Base-by-base conservation (phyloP, 441 rosid species). In the Corymbia citriodora region DNA sequence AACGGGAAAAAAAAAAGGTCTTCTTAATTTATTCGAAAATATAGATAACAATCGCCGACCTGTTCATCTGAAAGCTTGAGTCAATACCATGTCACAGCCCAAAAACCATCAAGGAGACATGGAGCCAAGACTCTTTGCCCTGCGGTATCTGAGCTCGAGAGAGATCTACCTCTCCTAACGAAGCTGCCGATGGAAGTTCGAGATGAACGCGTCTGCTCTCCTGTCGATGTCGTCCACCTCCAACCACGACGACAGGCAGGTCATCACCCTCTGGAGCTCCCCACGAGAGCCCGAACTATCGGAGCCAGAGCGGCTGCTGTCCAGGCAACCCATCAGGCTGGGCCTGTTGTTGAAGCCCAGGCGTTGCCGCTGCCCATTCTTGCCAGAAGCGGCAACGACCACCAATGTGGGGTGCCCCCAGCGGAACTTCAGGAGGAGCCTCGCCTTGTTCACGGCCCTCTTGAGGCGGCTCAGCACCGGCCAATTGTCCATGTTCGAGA, bases 111-210 rank as follows among this genome's bases (percentile, higher is more conserved):
- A 40, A 50, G 63, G 16, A 55, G 90, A 72, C 70, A 33, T 36
- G 18, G 87, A 57, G 45, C 74, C 48, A 54, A 89, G 59, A 54
- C 90, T 61, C 18, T 86, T 63, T 49, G 59, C 57, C 36, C 88
- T 89, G 88, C 90, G 25, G 53, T 89, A 85, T 48, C 52, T 87
- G 13, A 89, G 88, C 72, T 89, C 88, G 6, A 89, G 88, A 53
- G 88, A 89, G 31, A 89, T 65, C 88, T 89, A 88, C 40, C 90
- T 85, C 88, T 89, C 90, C 61, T 85, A n/a, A 85, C 52, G 88
- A 85, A 89, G 90, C 31, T 86, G 88, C 19, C 88, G 33, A 33
- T 86, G 55, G 88, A 89, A 89, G 59, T 86, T 89, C 50, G 88
- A 88, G n/a, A 89, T 89, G 90, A 89, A 89, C 83, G 86, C 21